Evolutionary conservation across 225 moss, liverwort and hornwort genomes (phyloP), one percentile per base, ranked within the genome.

Genomic region (Marchantia paleacea): DNA sequence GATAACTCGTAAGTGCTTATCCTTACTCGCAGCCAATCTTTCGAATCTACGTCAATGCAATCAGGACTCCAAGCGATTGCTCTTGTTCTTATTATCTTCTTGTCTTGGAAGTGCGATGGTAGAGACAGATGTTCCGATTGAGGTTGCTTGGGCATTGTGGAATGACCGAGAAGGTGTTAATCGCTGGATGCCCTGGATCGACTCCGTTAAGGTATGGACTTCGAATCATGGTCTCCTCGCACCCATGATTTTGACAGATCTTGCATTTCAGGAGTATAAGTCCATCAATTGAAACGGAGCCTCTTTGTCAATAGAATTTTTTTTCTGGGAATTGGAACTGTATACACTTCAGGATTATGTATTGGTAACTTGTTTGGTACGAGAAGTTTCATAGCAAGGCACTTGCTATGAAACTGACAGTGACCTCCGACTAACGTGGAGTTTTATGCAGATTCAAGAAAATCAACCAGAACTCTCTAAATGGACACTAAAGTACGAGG

Each of bases 161-260:
- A 90, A 88, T 48, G 78, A 95, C 82, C 89, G 94, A 85, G 99
- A 92, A 81, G 90, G 92, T 70, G 85, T 99, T 72, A 86, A 83
- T 72, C 89, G 90, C 66, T 99, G 99, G 99, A 99, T 99, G 99
- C 99, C 99, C 15, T 99, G 99, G 99, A 99, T 99, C 52, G 58
- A 91, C 50, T 89, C 86, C 54, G 92, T 99, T 29, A 92, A 95
- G 92, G 97, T 95, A 78, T 51, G 55, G 12, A 61, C 13, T 28
- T 54, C n/a, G 57, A 55, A 16, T n/a, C 39, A 39, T 47, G 26
- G 8, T 26, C 28, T 28, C 12, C 15, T 68, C 10, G 25, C 66
- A 13, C 1, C 18, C 3, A 67, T 10, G n/a, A 22, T 62, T 62
- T 22, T 62, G n/a, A 7, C 20, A 19, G 28, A 13, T 28, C 26